A percentile compares a stretch with the other conserved stretches of the same genome.
These are phyloP conservation scores for Tetratostichococcus sp. DNA, from an alignment of 139 green algal species.

Conservation along the genomic window DNA sequence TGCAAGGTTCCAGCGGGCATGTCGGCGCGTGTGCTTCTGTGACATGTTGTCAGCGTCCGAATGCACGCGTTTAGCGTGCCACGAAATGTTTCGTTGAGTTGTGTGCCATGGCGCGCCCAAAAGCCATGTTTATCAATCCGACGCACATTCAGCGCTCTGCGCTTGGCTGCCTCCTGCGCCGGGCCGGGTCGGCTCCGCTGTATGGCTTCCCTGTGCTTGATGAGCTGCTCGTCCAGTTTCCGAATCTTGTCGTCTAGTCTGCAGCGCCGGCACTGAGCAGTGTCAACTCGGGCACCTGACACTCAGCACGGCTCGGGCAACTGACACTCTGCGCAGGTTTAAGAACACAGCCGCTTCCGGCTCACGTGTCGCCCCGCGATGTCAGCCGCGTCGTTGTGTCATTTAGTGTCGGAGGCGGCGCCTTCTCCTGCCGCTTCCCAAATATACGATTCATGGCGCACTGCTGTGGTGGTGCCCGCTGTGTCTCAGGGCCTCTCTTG, in stretches of 20 bases:
- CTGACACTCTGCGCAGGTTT: background rate
- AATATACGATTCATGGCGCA: conserved; percentile 87
- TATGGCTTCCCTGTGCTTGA: conserved; percentile 82
- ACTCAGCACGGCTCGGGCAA: too few species aligned
- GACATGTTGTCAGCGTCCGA: too few species aligned
- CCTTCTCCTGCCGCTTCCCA: conserved; percentile 72
- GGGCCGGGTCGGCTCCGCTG: conserved; percentile 76
- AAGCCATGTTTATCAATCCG: too few species aligned
- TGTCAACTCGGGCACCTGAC: too few species aligned
- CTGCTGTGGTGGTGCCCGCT: too few species aligned
- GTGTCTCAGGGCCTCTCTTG: too few species aligned
- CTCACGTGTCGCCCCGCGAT: conserved; percentile 49
- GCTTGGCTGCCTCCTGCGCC: conserved; percentile 87
- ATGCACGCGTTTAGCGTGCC: too few species aligned
- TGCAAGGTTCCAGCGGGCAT: conserved; percentile 18
- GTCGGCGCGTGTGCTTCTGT: background rate
- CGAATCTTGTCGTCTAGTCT: conserved; percentile 93
- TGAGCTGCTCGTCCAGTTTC: conserved; percentile 90
- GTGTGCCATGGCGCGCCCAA: too few species aligned
- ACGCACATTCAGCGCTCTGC: conserved; percentile 68
- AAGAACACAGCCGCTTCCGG: too few species aligned
- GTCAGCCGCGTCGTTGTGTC: conserved; percentile 59
- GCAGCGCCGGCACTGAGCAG: conserved; percentile 10
- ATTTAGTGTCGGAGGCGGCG: conserved; percentile 69
- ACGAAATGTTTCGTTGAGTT: too few species aligned